A percentile compares a stretch with the other conserved stretches of the same genome.
Evolutionary conservation across 495 filamentous ascomycete species (phyloP).

Genomic region (Pseudoneurospora amorphoporcata): DNA sequence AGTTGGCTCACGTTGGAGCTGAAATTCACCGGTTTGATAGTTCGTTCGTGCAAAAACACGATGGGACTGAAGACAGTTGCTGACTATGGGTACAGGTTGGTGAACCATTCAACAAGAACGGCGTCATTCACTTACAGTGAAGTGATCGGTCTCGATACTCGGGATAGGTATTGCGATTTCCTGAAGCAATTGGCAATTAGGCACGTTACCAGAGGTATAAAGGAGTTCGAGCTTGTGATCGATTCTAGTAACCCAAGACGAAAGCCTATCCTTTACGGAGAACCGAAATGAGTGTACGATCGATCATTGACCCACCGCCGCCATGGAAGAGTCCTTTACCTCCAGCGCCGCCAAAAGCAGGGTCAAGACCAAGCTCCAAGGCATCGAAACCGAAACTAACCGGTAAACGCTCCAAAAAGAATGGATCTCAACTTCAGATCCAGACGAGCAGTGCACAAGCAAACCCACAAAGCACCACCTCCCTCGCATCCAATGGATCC

Average conservation of each 20-base stretch:
- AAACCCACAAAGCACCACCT: neutral
- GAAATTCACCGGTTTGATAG: neutral
- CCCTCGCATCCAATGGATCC: neutral
- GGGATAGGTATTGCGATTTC: neutral
- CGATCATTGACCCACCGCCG: neutral
- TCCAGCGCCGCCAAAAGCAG: neutral
- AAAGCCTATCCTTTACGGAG: neutral
- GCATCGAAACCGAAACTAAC: neutral
- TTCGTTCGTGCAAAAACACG: neutral
- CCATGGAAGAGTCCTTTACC: neutral
- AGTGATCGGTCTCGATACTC: neutral
- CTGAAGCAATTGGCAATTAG: neutral
- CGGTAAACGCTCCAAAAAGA: neutral
- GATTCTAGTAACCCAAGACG: neutral
- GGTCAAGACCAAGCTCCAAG: neutral
- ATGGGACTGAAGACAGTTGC: neutral
- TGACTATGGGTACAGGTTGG: neutral
- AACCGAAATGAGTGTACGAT: neutral
- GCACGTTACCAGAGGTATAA: neutral
- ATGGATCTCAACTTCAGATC: neutral
- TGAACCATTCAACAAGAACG: neutral
- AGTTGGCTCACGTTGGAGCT: neutral
- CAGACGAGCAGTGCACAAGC: neutral
- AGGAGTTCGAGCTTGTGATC: neutral
- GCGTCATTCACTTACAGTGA: neutral